Evolutionary conservation across 768 basidiomycete species (phyloP).

Genomic region (Leccinum subtestaceum): DNA sequence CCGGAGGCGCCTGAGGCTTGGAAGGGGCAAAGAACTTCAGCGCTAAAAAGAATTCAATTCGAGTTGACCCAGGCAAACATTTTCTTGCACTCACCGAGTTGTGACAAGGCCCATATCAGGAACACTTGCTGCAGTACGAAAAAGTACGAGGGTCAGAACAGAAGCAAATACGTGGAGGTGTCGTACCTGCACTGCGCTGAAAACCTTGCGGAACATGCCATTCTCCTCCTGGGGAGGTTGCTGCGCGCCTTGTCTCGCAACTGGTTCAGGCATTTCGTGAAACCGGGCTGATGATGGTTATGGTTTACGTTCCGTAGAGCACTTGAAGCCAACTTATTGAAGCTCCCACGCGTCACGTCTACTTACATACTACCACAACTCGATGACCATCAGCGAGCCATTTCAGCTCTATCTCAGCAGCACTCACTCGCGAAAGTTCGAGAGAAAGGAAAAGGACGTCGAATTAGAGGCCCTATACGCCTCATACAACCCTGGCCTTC

Average conservation of each 20-base stretch:
- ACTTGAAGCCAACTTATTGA: neutral
- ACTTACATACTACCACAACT: conserved; percentile 14
- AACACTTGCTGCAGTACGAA: conserved; percentile 56
- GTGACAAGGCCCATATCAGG: conserved; percentile 61
- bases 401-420: conserved; percentile 30
- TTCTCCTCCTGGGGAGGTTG: conserved; percentile 29
- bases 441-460: neutral
- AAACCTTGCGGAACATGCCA: conserved; percentile 35
- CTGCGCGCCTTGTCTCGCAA: conserved; percentile 18
- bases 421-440: conserved; percentile 8
- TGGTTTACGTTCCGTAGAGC: neutral
- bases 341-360: conserved; percentile 23
- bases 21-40: conserved; percentile 42
- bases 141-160: conserved; percentile 4
- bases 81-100: conserved; percentile 48
- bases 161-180: conserved; percentile 1
- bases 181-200: conserved; percentile 44
- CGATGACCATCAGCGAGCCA: conserved; percentile 29
- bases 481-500: conserved; percentile 27
- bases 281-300: conserved; percentile 5
- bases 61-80: neutral
- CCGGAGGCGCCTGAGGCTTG: conserved; percentile 33
- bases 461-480: conserved; percentile 15
- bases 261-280: conserved; percentile 25
- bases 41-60: conserved; percentile 31